Conservation (phyloP, 2,329 filamentous ascomycete species). For the Botryotinia convoluta region DNA sequence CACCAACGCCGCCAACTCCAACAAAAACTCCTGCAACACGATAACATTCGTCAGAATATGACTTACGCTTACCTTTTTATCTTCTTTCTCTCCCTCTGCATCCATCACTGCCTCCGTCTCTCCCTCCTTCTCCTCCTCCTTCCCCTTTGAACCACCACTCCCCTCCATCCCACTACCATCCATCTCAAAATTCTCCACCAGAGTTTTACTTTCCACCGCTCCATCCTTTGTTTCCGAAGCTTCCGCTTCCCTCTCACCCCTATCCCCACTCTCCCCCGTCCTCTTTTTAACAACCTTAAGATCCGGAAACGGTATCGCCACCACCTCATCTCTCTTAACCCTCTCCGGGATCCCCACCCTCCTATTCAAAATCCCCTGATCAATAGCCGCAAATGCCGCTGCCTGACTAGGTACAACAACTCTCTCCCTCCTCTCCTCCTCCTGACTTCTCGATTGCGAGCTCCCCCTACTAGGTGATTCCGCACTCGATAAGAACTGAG, state of each 20-base stretch:
- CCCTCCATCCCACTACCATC: not conserved
- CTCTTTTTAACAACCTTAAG: slow-evolving; percentile 39
- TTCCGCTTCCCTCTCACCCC: not conserved
- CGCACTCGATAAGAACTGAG: slow-evolving; percentile 30
- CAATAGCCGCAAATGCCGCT: slow-evolving; percentile 61
- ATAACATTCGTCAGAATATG: slow-evolving; percentile 79
- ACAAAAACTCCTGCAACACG: slow-evolving; percentile 74
- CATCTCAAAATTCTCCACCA: slow-evolving; percentile 7
- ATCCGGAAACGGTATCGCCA: slow-evolving; percentile 48
- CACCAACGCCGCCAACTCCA: slow-evolving; percentile 72
- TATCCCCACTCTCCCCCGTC: slow-evolving; percentile 31
- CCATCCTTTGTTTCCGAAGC: slow-evolving; percentile 5
- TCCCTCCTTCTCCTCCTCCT: slow-evolving; percentile 12
- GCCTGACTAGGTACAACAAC: slow-evolving; percentile 46
- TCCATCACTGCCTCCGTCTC: not conserved
- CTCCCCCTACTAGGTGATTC: slow-evolving; percentile 30
- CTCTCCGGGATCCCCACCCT: slow-evolving; percentile 49
- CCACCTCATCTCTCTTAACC: slow-evolving; percentile 37
- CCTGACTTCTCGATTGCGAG: slow-evolving; percentile 25
- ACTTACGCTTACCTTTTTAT: slow-evolving; percentile 60
- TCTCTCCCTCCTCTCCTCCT: not conserved
- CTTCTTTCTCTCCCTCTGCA: slow-evolving; percentile 33
- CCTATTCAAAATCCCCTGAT: slow-evolving; percentile 58
- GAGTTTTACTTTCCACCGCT: slow-evolving; percentile 1
- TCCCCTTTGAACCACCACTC: slow-evolving; percentile 4